A percentile compares a stretch with the other conserved stretches of the same genome.
Evolutionary conservation across 2,329 filamentous ascomycete genomes (phyloP).

Genomic region (Exserohilum turcica): DNA sequence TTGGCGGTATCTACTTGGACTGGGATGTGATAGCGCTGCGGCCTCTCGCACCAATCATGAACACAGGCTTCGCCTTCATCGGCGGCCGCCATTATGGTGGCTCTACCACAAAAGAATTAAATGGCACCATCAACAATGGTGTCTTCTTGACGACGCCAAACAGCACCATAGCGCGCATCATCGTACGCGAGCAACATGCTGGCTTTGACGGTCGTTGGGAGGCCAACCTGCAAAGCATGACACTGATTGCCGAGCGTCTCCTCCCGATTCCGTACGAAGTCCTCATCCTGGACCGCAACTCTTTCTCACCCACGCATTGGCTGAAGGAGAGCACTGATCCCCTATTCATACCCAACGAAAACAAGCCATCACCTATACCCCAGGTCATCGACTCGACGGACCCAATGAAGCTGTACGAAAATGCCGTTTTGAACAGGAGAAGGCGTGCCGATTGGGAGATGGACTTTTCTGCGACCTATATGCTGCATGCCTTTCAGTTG

Average conservation of each 20-base stretch:
- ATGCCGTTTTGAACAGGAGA: conserved; percentile 10
- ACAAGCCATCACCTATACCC: conserved; percentile 9
- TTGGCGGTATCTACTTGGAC: conserved; percentile 27
- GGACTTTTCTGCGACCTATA: conserved; percentile 22
- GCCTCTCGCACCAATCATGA: conserved; percentile 16
- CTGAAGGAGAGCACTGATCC: conserved; percentile 10
- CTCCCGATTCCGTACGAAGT: conserved; percentile 20
- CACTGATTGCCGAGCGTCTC: conserved; percentile 9
- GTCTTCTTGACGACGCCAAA: conserved; percentile 21
- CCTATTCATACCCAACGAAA: conserved; percentile 14
- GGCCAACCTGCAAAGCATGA: conserved; percentile 20
- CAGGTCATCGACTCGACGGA: conserved; percentile 2
- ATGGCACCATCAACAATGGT: conserved; percentile 28
- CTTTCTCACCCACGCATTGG: conserved; percentile 26
- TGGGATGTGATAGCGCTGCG: conserved; percentile 24
- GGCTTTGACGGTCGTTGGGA: conserved; percentile 25
- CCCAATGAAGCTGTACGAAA: conserved; percentile 17
- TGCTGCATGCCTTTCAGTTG: conserved; percentile 25
- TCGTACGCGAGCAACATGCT: conserved; percentile 21
- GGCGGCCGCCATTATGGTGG: conserved; percentile 22
- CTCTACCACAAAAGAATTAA: conserved; percentile 35
- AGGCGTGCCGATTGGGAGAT: conserved; percentile 20
- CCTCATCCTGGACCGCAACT: conserved; percentile 22
- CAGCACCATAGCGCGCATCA: conserved; percentile 25
- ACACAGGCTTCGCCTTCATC: conserved; percentile 20